Evolutionary conservation across 495 filamentous ascomycete species (phyloP), one percentile per base, ranked within the genome.

Genomic region (Tuber melanosporum): DNA sequence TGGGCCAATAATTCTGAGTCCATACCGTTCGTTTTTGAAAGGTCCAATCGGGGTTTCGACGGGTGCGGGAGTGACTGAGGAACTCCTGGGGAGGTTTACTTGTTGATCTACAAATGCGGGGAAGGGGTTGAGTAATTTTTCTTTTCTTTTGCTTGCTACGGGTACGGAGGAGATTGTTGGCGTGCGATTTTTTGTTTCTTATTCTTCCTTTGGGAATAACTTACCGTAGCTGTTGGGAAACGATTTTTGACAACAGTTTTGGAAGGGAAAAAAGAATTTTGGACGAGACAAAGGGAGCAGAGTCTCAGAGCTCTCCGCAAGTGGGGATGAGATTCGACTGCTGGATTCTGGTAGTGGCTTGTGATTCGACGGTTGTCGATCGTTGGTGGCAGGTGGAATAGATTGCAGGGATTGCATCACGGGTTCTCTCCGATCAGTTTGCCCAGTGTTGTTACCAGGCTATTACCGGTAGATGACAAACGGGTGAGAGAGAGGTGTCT

Each of bases 1-100:
- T 69, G 75, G 41, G 79, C 72, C 49, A 81, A 70, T n/a, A 69
- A 70, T 41, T 81, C 79, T 26, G 70, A 72, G 46, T 81, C 80
- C 79, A 81, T 81, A 32, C 43, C 57, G 57, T 71, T 77, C 14
- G 44, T 19, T 76, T 57, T 26, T 17, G 26, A 17, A 15, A 42
- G 10, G 19, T n/a, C 17, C 44, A 44, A 70, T 77, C 46, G 75
- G 47, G 41, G 20, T 57, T 71, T 70, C 66, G 75, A 32, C 20
- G 71, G 49, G 26, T 22, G 57, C 36, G 75, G 49, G 43, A 36
- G 70, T 39, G 45, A 70, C 20, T 44, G 36, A 36, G 57, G 43
- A 14, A 32, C 57, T 46, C 57, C 12, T 26, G 4, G n/a, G 46
- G 72, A 22, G 45, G 72, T 73, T 73, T 22, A 32, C 36, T 73